Evolutionary conservation across 1,284 basidiomycete genomes (phyloP).

Genomic region (Chondrostereum purpureum): DNA sequence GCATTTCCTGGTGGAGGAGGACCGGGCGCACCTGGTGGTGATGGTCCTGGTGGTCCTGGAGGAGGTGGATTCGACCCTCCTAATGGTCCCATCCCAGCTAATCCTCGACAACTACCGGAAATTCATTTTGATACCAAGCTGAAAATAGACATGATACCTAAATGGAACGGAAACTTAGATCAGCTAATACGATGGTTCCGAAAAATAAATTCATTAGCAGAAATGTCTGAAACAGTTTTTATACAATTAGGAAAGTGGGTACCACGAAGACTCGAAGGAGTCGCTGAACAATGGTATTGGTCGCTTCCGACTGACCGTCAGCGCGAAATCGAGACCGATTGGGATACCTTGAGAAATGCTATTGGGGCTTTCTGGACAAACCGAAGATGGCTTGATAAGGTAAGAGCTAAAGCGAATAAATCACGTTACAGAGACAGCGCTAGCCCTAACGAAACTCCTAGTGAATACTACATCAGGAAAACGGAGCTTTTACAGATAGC

Average conservation of each 20-base stretch:
- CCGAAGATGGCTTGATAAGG: background rate
- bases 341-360: background rate
- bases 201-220: background rate
- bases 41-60: no score
- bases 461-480: slow-evolving; percentile 15
- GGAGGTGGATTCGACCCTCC: no score
- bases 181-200: background rate
- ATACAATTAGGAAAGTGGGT: background rate
- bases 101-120: no score
- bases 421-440: slow-evolving; percentile 5
- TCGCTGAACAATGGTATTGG: background rate
- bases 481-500: slow-evolving; percentile 10
- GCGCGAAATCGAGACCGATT: background rate
- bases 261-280: background rate
- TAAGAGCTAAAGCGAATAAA: background rate
- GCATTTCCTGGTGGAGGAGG: no score
- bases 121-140: slow-evolving; percentile 3
- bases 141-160: background rate
- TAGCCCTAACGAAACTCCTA: slow-evolving; percentile 10
- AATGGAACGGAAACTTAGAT: no score
- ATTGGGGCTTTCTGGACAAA: background rate
- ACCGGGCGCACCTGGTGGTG: no score
- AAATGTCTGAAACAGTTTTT: background rate
- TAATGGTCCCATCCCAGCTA: no score
- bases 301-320: background rate